Base-by-base conservation (phyloP, 2,329 filamentous ascomycete genomes). In the Clarireedia hainanense region DNA sequence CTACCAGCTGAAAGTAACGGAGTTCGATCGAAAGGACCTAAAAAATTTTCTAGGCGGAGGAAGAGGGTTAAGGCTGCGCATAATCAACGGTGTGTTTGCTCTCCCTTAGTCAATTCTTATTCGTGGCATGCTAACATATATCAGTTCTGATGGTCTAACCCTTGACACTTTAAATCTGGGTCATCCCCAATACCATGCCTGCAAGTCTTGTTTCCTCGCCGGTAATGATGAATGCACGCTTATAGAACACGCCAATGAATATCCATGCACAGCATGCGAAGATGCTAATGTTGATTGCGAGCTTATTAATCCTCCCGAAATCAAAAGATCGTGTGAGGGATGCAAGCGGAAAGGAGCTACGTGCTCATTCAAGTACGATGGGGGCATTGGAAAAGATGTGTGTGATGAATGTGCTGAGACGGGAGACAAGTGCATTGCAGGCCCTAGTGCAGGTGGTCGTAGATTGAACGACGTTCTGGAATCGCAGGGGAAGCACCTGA, bases 221-320 rank as follows among this genome's bases (percentile, higher is more conserved):
- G 60, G 60, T 15, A 56, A 63, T 27, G 61, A 68, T 27, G 55
- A 58, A 20, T 68, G 65, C 27, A 58, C 60, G 10, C 61, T 68
- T 3, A 62, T 67, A 26, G 37, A 62, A 5, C 39, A 62, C n/a
- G 36, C 10, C 6, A 37, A 58, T 10, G 47, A 53, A 6, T 67
- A 62, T 40, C 66, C 65, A 1, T 68, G 66, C 52, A 53, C 58
- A 20, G 55, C 53, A 12, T 68, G 66, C 36, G 48, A 60, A 4
- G 65, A 67, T 36, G 58, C 52, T 1, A 52, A 54, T 1, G 30
- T 56, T 7, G 58, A 56, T 46, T 56, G 53, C 46, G 55, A 66
- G 17, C 48, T 67, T 7, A 64, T 67, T 20, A 15, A 57, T 2
- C 57, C 59, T 1, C 64, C 64, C 0, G 30, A 58, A 9, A 46